phyloP scores from a whole-genome alignment of 2,329 filamentous ascomycete species.

The Calonectria leucothoes region DNA sequence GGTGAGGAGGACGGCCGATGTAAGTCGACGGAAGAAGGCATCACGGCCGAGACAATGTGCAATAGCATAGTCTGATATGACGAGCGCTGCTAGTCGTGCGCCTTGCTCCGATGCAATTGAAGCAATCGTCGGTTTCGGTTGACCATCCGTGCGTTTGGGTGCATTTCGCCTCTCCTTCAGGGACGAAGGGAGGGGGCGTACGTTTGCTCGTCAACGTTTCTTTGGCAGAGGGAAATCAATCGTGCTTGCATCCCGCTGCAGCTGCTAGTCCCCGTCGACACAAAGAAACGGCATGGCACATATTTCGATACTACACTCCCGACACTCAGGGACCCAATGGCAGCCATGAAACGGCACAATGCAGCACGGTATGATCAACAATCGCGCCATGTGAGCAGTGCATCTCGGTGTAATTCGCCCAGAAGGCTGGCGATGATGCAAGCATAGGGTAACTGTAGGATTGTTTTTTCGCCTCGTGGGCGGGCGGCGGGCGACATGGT shows the following conservation, averaged over 20 bases:
- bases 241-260: background rate
- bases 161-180: background rate
- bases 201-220: background rate
- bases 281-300: background rate
- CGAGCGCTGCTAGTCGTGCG: background rate
- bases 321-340: background rate
- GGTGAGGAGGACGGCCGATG: background rate
- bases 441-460: slow-evolving; percentile 10
- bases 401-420: background rate
- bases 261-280: background rate
- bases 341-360: background rate
- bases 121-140: background rate
- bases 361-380: background rate
- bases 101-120: background rate
- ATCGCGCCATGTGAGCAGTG: background rate
- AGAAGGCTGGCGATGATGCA: background rate
- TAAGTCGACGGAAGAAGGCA: slow-evolving; percentile 13
- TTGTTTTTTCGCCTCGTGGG: background rate
- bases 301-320: background rate
- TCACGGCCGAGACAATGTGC: slow-evolving; percentile 18
- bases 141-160: background rate
- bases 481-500: no score
- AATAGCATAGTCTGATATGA: slow-evolving; percentile 7
- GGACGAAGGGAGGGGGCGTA: no score
- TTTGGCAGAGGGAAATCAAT: background rate